Percentiles rank a stretch among this genome's conserved stretches.
These are phyloP conservation scores for Apophysomyces elegans DNA, from an alignment of 371 early-diverging fungal genomes.

Conservation along the genomic window DNA sequence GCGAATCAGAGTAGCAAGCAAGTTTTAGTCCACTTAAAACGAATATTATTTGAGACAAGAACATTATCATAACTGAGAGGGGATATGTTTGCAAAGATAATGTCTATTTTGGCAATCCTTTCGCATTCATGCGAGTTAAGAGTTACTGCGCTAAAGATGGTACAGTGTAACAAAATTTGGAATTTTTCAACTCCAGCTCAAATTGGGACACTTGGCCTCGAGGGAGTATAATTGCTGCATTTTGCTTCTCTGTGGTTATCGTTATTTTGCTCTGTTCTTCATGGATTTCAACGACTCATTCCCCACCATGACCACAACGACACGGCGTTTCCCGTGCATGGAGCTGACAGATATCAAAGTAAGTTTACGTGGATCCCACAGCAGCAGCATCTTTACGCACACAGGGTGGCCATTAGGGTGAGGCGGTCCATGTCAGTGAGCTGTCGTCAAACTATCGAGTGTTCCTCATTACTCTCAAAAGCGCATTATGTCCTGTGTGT, in stretches of 20 bases:
- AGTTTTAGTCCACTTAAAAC: too few species aligned
- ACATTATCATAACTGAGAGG: too few species aligned
- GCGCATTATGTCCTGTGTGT: constrained; percentile 35
- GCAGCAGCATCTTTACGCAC: neutral
- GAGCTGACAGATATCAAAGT: constrained; percentile 38
- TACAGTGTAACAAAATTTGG: too few species aligned
- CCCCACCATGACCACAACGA: constrained; percentile 45
- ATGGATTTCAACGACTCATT: constrained; percentile 26
- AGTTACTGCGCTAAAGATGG: too few species aligned
- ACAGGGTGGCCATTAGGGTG: constrained; percentile 26
- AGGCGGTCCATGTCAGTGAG: constrained; percentile 26
- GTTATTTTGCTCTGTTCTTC: neutral
- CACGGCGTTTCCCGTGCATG: constrained; percentile 37
- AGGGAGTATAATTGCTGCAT: too few species aligned
- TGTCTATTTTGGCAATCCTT: too few species aligned
- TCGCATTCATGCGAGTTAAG: too few species aligned
- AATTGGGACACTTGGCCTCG: neutral
- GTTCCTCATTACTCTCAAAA: constrained; percentile 44
- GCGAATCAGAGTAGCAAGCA: too few species aligned
- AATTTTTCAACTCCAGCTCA: neutral
- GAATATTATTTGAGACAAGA: too few species aligned
- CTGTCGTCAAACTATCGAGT: constrained; percentile 34
- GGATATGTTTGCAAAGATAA: too few species aligned
- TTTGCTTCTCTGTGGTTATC: neutral
- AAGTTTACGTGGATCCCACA: constrained; percentile 6